Conservation (phyloP, 2,329 filamentous ascomycete genomes). For the Arthrobotrys iridis region DNA sequence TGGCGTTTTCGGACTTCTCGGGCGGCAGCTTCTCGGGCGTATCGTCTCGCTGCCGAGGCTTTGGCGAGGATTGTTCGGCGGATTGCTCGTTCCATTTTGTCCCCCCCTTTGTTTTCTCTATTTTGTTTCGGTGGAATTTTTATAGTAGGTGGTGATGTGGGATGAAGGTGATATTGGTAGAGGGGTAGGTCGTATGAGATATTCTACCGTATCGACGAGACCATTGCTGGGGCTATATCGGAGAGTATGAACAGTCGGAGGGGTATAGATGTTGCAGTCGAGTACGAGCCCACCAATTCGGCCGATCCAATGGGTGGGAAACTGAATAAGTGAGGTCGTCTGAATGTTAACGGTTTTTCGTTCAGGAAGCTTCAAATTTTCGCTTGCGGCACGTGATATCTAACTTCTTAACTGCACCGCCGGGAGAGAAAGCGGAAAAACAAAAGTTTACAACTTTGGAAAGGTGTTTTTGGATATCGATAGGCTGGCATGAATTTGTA, state of each 20-base stretch:
- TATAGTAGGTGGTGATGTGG: not conserved
- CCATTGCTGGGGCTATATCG: conserved; percentile 28
- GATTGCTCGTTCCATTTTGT: conserved; percentile 44
- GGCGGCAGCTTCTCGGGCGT: conserved; percentile 33
- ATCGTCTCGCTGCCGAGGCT: conserved; percentile 39
- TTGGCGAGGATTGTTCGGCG: conserved; percentile 47
- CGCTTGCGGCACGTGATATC: conserved; percentile 7
- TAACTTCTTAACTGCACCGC: not conserved
- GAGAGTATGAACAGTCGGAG: not conserved
- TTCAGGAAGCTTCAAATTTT: conserved; percentile 5
- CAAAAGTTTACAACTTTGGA: no score
- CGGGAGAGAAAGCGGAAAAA: no score
- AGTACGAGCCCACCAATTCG: not conserved
- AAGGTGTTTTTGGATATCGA: no score
- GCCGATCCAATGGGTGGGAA: conserved; percentile 31
- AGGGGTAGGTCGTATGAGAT: not conserved
- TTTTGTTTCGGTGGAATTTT: not conserved
- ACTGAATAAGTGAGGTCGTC: not conserved
- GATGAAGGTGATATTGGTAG: not conserved
- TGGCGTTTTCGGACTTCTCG: conserved; percentile 6
- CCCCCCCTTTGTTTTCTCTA: not conserved
- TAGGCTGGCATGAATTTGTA: not conserved
- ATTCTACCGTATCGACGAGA: conserved; percentile 28
- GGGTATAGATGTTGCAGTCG: not conserved
- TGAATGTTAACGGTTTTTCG: not conserved